Base-by-base conservation (phyloP, 164 flowering plant genomes). In the Cinnamomum chago region DNA sequence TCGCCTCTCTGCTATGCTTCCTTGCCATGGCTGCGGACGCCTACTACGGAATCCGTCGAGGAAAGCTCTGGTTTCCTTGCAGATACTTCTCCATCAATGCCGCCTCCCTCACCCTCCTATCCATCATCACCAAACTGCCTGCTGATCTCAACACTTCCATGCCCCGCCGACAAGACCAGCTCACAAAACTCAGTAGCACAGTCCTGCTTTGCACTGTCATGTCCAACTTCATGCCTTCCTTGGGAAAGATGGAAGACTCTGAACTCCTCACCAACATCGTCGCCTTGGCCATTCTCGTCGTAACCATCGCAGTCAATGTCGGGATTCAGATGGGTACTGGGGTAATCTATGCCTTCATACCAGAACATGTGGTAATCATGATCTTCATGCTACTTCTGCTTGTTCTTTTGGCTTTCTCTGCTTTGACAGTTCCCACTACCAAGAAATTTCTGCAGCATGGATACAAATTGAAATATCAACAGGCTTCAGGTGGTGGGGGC, bases 81-180 rank as follows among this genome's bases (percentile, higher is more conserved):
- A 85, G 70, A 20, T 86, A n/a, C 73, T 87, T 85, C 83, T 66
- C 87, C 3, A 78, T 90, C 23, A 90, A 90, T 52, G 88, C 94
- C 67, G 81, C 90, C 30, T 74, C 92, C 47, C 76, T 90, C 25
- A 84, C 90, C 23, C 40, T 88, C 12, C 76, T 88, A 5, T 77
- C 81, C 18, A 86, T 87, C 1, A 87, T 88, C 10, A 73, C 79
- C 58, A 88, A 90, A 27, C 79, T 88, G 22, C 86, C 90, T 0
- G 83, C 86, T 40, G 94, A 90, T 79, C 87, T 90, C 4, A 90
- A 86, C 58, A 86, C 91, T 5, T n/a, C 90, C 30, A 87, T 90
- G 76, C 76, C 76, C 24, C 13, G 30, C 1, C 0, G 27, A 30
- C 51, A 30, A 17, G 70, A 74, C 9, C 76, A 74, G 71, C 65